phyloP scores from a whole-genome alignment of 2,329 filamentous ascomycete species.

The Byssochlamys sp. region DNA sequence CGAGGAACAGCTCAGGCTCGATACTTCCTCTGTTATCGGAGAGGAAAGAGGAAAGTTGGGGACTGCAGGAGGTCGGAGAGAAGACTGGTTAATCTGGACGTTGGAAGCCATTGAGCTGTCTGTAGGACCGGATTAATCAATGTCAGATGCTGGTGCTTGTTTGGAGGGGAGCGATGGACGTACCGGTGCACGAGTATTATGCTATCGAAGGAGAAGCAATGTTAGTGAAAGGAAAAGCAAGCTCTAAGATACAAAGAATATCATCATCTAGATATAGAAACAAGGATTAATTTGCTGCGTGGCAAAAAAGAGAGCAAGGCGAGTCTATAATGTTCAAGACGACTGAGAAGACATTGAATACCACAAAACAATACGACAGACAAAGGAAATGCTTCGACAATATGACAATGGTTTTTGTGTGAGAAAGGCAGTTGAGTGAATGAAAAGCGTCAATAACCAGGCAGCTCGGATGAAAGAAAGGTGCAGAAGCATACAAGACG shows the following conservation, averaged over 20 bases:
- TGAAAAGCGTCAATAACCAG: not conserved
- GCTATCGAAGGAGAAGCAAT: not conserved
- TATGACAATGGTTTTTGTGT: not conserved
- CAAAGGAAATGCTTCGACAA: not conserved
- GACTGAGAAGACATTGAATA: not conserved
- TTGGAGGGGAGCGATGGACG: not conserved
- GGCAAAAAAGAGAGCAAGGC: not conserved
- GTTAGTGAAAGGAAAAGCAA: not conserved
- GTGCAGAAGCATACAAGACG: not conserved
- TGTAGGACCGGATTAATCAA: not conserved
- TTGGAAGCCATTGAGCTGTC: slow-evolving; percentile 2
- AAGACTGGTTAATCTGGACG: slow-evolving; percentile 10
- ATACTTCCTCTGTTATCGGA: slow-evolving; percentile 34
- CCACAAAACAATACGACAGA: not conserved
- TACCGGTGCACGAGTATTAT: not conserved
- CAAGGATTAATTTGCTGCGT: not conserved
- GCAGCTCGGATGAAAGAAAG: not conserved
- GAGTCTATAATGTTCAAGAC: not conserved
- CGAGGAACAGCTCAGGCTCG: slow-evolving; percentile 28
- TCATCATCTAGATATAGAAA: not conserved
- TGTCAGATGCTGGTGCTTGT: not conserved
- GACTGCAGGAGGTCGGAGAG: slow-evolving; percentile 19
- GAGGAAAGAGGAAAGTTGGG: slow-evolving; percentile 35
- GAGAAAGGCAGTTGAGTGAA: not conserved
- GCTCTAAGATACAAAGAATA: not conserved